These are phyloP conservation scores for Cercophora samala DNA, from an alignment of 495 filamentous ascomycete species.

Conservation along the genomic window DNA sequence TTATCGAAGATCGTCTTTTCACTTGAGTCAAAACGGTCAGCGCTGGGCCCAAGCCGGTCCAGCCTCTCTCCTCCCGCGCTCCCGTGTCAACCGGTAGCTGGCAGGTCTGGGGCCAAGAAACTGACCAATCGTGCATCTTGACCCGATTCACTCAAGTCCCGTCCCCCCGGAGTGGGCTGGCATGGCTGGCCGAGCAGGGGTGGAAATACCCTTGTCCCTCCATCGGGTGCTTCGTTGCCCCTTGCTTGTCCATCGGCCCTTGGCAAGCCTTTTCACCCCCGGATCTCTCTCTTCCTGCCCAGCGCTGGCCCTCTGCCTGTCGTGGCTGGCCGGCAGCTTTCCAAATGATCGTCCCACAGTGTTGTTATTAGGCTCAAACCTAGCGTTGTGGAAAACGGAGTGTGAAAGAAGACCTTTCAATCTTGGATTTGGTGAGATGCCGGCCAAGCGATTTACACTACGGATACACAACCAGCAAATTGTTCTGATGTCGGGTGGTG, in stretches of 20 bases:
- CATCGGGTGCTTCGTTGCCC: slow-evolving; percentile 21
- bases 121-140: slow-evolving; percentile 21
- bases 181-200: slow-evolving; percentile 21
- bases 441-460: slow-evolving; percentile 18
- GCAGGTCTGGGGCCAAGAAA: slow-evolving; percentile 18
- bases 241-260: slow-evolving; percentile 22
- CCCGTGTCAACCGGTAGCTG: slow-evolving; percentile 18
- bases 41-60: background rate
- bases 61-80: background rate
- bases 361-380: slow-evolving; percentile 21
- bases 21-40: background rate
- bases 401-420: slow-evolving; percentile 4
- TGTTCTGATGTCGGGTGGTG: slow-evolving; percentile 19
- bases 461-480: no score
- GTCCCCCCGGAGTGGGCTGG: slow-evolving; percentile 23
- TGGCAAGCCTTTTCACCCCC: slow-evolving; percentile 14
- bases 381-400: slow-evolving; percentile 14
- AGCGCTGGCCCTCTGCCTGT: background rate
- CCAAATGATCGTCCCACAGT: slow-evolving; percentile 19
- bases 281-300: slow-evolving; percentile 6
- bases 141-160: slow-evolving; percentile 23
- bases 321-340: slow-evolving; percentile 14
- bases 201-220: slow-evolving; percentile 19
- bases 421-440: background rate
- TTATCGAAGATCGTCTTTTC: background rate